These are phyloP conservation scores for Beauveria scarabaeidicola DNA, from an alignment of 2,329 filamentous ascomycete genomes.

Conservation along the genomic window DNA sequence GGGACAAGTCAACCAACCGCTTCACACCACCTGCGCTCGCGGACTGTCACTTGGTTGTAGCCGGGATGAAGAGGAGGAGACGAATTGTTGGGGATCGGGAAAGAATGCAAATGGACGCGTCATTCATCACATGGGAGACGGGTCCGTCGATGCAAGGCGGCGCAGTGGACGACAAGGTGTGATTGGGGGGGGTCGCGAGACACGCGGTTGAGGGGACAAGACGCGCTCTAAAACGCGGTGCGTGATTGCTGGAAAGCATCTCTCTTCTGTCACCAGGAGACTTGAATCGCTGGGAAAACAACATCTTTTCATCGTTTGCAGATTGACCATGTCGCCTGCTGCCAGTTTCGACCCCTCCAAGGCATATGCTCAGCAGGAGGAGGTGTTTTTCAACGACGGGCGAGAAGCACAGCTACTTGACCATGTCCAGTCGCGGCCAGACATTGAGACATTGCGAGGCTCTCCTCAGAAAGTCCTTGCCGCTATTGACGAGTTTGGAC, in stretches of 20 bases:
- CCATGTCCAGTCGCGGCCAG: slow-evolving; percentile 54
- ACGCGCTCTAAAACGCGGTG: not conserved
- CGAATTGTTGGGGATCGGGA: not conserved
- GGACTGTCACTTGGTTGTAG: too few relatives aligned
- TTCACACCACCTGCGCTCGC: too few relatives aligned
- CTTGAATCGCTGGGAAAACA: too few relatives aligned
- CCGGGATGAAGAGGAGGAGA: not conserved
- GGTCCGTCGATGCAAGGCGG: not conserved
- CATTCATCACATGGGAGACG: not conserved
- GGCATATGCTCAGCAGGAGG: slow-evolving; percentile 34
- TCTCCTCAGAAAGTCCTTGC: slow-evolving; percentile 55
- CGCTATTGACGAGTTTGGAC: slow-evolving; percentile 59
- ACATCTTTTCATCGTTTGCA: not conserved
- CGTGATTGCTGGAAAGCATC: not conserved
- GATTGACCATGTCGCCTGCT: not conserved
- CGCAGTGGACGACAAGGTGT: not conserved
- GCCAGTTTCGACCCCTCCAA: slow-evolving; percentile 27
- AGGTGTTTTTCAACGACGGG: slow-evolving; percentile 54
- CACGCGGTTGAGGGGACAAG: not conserved
- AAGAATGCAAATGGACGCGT: not conserved
- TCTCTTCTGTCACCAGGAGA: not conserved
- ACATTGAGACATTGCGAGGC: slow-evolving; percentile 54
- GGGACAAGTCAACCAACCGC: not conserved
- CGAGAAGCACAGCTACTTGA: slow-evolving; percentile 66
- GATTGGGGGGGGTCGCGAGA: not conserved